A percentile compares a stretch with the other conserved stretches of the same genome.
These are phyloP conservation scores for Penstemon davidsonii DNA, from an alignment of 257 asterid species.

Conservation along the genomic window DNA sequence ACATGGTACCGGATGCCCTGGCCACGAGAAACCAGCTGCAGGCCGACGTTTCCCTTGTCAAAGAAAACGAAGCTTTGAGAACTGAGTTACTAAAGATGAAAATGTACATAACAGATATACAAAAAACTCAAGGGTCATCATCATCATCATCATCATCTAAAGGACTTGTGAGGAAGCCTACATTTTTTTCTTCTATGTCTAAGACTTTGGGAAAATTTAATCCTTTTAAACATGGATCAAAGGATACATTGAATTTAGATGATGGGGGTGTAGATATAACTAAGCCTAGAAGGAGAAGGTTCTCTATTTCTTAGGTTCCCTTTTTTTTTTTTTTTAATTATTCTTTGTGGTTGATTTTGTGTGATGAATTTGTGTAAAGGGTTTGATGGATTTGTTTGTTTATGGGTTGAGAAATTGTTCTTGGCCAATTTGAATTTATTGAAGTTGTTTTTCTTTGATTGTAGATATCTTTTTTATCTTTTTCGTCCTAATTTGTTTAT, in stretches of 20 bases:
- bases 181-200: slow-evolving; percentile 80
- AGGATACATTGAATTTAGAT: slow-evolving; percentile 67
- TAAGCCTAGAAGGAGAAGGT: slow-evolving; percentile 94
- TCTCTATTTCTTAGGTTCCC: slow-evolving; percentile 65
- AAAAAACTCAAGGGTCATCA: slow-evolving; percentile 32
- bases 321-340: too few species aligned
- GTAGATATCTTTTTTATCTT: too few species aligned
- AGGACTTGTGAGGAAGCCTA: slow-evolving; percentile 36
- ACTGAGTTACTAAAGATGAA: slow-evolving; percentile 87
- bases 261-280: slow-evolving; percentile 60
- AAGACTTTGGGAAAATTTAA: slow-evolving; percentile 77
- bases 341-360: not conserved
- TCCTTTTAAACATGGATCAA: slow-evolving; percentile 83
- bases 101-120: slow-evolving; percentile 67
- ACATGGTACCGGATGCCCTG: slow-evolving; percentile 41
- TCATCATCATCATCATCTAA: slow-evolving; percentile 44
- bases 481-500: too few species aligned
- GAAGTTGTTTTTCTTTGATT: too few species aligned
- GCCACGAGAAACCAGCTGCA: slow-evolving; percentile 63
- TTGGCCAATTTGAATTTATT: too few species aligned
- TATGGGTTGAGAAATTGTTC: too few species aligned
- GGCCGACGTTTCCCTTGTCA: slow-evolving; percentile 65
- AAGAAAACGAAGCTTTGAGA: slow-evolving; percentile 81
- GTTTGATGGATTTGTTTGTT: too few species aligned
- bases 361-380: too few species aligned